Base-by-base conservation (phyloP, 495 filamentous ascomycete species). In the Xylaria scruposa region DNA sequence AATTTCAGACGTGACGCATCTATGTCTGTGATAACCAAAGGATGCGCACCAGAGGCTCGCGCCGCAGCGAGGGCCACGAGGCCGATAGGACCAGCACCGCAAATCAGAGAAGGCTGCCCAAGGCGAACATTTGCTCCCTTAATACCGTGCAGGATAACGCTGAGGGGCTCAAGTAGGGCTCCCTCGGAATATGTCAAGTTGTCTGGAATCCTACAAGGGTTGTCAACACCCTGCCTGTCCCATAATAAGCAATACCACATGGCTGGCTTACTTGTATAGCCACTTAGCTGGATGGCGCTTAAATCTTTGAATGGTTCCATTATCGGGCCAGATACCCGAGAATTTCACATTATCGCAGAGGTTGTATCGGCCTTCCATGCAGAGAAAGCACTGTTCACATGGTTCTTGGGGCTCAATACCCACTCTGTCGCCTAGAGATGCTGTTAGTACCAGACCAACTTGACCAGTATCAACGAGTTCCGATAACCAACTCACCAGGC, bases 11-110 rank as follows among this genome's bases (percentile, higher is more conserved):
- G 83, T 19, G 78, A 71, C 10, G 81, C 78, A 38, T 91, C 87
- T 9, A 92, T 74, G 72, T 92, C 89, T 0, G 89, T 91, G 54
- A 91, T 86, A 6, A 91, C 88, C 58, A 92, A 75, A 0, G 89
- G 89, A 75, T 91, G 85, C 12, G 90, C 89, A 5, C 90, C 90
- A 12, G 87, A 89, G 4, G 89, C 90, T 38, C 87, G 80, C 7
- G 88, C 89, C 2, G 79, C 82, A 3, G 84, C 80, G 9, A 88
- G 78, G 13, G 85, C 81, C 38, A 87, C 81, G 0, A 87, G 80
- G 13, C 85, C 85, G 71, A 87, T 87, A 33, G 85, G 85, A 2
- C 85, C 85, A 31, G 85, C 84, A 9, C 85, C 85, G 51, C 83
- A 86, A 40, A 87, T 76, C 7, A 85, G 71, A 3, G 79, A 74